Evolutionary conservation across 1,284 basidiomycete species (phyloP).

Genomic region (Puccinia horiana): DNA sequence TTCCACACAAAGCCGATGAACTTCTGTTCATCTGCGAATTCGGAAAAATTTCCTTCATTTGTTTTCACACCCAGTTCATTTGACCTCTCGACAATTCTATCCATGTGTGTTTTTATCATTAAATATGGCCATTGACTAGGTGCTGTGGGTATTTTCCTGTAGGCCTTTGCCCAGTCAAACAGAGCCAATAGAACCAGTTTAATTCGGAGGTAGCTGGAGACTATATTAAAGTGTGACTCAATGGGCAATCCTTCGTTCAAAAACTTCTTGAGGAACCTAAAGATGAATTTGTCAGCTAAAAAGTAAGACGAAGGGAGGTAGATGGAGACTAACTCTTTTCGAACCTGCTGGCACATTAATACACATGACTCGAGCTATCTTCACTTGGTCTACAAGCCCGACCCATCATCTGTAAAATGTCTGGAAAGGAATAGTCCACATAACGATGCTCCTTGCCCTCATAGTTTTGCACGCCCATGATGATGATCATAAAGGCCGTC

Average conservation of each 20-base stretch:
- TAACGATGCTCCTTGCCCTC: slow-evolving; percentile 87
- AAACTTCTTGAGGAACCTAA: slow-evolving; percentile 83
- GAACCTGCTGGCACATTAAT: slow-evolving; percentile 92
- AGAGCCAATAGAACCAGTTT: no score
- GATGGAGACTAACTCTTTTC: slow-evolving; percentile 60
- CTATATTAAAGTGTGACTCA: slow-evolving; percentile 83
- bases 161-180: no score
- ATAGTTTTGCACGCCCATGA: slow-evolving; percentile 96
- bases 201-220: no score
- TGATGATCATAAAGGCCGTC: slow-evolving; percentile 92
- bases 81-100: no score
- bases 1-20: no score
- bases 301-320: background rate
- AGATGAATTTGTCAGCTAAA: background rate
- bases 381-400: slow-evolving; percentile 83
- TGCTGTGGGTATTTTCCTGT: no score
- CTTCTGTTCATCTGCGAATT: no score
- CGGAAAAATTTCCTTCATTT: no score
- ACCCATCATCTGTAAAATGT: slow-evolving; percentile 98
- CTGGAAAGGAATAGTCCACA: slow-evolving; percentile 94
- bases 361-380: slow-evolving; percentile 84
- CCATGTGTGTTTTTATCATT: no score
- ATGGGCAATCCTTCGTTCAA: slow-evolving; percentile 94
- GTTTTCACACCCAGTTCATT: no score
- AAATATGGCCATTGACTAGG: no score